These are phyloP conservation scores for Penicillium psychrosexuale DNA, from an alignment of 2,329 filamentous ascomycete genomes.

Conservation along the genomic window DNA sequence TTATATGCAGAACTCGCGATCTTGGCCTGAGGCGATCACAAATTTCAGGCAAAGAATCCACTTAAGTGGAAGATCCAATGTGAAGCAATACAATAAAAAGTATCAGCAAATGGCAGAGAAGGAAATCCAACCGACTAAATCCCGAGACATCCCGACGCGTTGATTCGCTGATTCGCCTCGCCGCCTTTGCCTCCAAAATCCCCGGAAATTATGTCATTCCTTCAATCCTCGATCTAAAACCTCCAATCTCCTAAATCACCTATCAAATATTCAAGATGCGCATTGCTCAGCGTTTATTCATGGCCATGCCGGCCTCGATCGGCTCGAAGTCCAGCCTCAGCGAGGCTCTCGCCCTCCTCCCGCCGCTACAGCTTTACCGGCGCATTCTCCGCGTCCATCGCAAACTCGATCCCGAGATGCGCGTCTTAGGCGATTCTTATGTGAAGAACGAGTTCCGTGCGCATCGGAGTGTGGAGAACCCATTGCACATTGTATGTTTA, in stretches of 20 bases:
- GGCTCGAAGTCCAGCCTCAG: slow-evolving; percentile 43
- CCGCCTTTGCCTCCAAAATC: slow-evolving; percentile 21
- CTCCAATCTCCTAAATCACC: background rate
- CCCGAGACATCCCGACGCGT: slow-evolving; percentile 9
- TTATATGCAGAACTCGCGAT: background rate
- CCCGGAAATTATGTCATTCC: slow-evolving; percentile 26
- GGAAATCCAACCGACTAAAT: background rate
- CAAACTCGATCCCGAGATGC: slow-evolving; percentile 67
- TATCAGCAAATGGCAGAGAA: background rate
- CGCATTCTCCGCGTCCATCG: slow-evolving; percentile 83
- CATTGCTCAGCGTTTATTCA: slow-evolving; percentile 34
- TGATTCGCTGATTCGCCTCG: slow-evolving; percentile 19
- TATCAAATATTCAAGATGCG: slow-evolving; percentile 31
- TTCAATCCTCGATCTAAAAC: background rate
- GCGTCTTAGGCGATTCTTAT: slow-evolving; percentile 85
- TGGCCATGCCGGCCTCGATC: slow-evolving; percentile 41
- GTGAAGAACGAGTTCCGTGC: slow-evolving; percentile 88
- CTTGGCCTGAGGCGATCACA: background rate
- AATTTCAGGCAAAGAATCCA: background rate
- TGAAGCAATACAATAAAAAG: background rate
- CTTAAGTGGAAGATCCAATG: background rate
- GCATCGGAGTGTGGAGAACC: slow-evolving; percentile 81
- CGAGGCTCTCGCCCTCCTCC: slow-evolving; percentile 66
- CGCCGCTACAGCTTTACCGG: slow-evolving; percentile 85
- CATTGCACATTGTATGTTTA: slow-evolving; percentile 75